phyloP scores from a whole-genome alignment of 163 green algal species.

The Coccomyxa subellipsoidea region DNA sequence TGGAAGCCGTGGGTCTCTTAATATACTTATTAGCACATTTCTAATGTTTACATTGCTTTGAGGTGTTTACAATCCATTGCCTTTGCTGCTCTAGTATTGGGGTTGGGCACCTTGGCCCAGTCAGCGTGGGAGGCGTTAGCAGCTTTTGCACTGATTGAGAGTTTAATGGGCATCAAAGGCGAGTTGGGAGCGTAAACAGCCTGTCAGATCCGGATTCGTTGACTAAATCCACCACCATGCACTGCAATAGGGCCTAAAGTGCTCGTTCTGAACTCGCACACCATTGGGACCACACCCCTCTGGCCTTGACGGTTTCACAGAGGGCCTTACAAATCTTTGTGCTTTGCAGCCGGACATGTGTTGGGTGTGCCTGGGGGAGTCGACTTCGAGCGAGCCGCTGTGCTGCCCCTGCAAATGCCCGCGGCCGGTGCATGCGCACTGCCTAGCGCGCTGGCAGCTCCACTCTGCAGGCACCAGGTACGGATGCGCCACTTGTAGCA shows the following conservation, averaged over 20 bases:
- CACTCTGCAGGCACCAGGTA: slow-evolving; percentile 45
- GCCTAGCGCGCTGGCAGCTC: slow-evolving; percentile 55
- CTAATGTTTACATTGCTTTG: too few relatives aligned
- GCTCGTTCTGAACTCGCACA: too few relatives aligned
- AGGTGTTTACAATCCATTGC: too few relatives aligned
- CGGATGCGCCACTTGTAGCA: not conserved
- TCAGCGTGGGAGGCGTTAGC: not conserved
- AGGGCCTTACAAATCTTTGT: not conserved
- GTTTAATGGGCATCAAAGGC: too few relatives aligned
- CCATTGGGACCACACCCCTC: too few relatives aligned
- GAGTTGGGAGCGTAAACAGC: too few relatives aligned
- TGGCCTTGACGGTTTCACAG: not conserved
- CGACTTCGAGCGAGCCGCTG: not conserved
- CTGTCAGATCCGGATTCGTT: too few relatives aligned
- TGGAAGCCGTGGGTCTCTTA: too few relatives aligned
- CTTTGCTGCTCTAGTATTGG: too few relatives aligned
- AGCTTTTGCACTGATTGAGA: not conserved
- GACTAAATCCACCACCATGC: not conserved
- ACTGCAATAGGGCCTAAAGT: not conserved
- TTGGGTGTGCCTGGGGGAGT: slow-evolving; percentile 71
- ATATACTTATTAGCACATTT: too few relatives aligned
- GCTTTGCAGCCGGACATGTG: slow-evolving; percentile 2
- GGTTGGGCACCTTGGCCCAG: too few relatives aligned
- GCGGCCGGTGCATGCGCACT: slow-evolving; percentile 47
- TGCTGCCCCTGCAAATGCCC: slow-evolving; percentile 61